phyloP scores from a whole-genome alignment of 371 early-diverging fungal species.

The Apophysomyces ossiformis region DNA sequence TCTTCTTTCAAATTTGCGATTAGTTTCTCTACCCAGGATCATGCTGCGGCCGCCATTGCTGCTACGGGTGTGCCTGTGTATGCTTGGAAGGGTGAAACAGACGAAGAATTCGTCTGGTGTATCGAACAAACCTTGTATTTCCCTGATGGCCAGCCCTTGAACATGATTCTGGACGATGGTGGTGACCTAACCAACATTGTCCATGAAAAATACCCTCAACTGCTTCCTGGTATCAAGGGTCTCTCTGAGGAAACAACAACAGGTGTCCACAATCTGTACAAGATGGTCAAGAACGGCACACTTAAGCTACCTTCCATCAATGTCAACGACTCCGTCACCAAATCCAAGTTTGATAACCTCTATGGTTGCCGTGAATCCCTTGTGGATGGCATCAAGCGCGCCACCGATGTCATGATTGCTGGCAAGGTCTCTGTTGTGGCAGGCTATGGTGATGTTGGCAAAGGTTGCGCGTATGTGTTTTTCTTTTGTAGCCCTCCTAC shows the following conservation, averaged over 20 bases:
- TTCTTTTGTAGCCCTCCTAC: background rate
- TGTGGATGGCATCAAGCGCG: conserved; percentile 99
- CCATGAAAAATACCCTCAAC: conserved; percentile 95
- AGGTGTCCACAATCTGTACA: conserved; percentile 98
- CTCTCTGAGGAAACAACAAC: conserved; percentile 99
- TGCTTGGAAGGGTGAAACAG: conserved; percentile 98
- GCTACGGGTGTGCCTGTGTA: conserved; percentile 83
- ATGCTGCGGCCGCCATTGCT: conserved; percentile 90
- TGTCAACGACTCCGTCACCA: conserved; percentile 99
- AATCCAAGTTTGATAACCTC: conserved; percentile 99
- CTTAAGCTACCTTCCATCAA: conserved; percentile 99
- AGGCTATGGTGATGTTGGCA: conserved; percentile 99
- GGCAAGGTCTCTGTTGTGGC: conserved; percentile 98
- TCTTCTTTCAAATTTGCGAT: too few species aligned
- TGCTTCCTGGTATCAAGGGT: conserved; percentile 83
- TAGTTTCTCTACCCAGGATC: conserved; percentile 97
- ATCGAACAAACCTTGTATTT: conserved; percentile 96
- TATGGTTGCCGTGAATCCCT: conserved; percentile 99
- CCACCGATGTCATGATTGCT: conserved; percentile 99
- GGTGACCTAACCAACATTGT: conserved; percentile 97
- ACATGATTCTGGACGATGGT: conserved; percentile 99
- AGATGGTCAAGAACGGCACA: conserved; percentile 94
- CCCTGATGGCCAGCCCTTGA: conserved; percentile 94
- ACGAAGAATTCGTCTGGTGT: conserved; percentile 99
- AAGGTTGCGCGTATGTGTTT: conserved; percentile 87